phyloP scores from a whole-genome alignment of 805 yeast species.

The Metschnikowia orientalis region DNA sequence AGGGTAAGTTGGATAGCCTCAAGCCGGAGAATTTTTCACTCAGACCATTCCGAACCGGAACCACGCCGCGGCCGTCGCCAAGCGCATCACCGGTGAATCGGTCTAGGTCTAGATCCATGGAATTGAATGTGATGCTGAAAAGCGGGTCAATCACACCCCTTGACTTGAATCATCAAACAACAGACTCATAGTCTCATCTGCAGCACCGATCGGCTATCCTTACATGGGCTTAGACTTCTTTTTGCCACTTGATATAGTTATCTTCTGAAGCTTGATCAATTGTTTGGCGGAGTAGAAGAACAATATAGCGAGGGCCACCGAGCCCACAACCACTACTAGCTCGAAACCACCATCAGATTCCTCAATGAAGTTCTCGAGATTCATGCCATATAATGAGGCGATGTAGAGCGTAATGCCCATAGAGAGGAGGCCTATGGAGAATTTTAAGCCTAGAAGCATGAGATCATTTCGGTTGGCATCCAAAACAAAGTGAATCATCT shows the following conservation, averaged over 20 bases:
- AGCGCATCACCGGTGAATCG: constrained; percentile 32
- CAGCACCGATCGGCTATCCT: no score
- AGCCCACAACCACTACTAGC: constrained; percentile 37
- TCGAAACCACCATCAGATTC: constrained; percentile 70
- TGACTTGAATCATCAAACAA: neutral
- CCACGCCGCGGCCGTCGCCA: constrained; percentile 40
- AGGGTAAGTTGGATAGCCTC: no score
- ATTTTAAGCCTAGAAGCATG: constrained; percentile 80
- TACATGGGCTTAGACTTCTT: no score
- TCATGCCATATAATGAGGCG: constrained; percentile 94
- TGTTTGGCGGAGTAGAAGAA: constrained; percentile 52
- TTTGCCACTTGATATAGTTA: constrained; percentile 50
- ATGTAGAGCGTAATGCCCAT: constrained; percentile 75
- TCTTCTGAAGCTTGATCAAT: constrained; percentile 61
- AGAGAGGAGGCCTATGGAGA: constrained; percentile 78
- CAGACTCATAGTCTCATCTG: neutral
- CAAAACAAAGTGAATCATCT: constrained; percentile 84
- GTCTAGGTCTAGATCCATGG: constrained; percentile 14
- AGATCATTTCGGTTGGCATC: constrained; percentile 93
- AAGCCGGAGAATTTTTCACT: constrained; percentile 31
- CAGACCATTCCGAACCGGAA: constrained; percentile 39
- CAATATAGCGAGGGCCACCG: constrained; percentile 41
- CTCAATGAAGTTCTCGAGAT: constrained; percentile 86
- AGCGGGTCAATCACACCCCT: constrained; percentile 2
- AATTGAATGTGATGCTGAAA: constrained; percentile 2